These are phyloP conservation scores for Calocybe indica DNA, from an alignment of 768 basidiomycete species.

Conservation along the genomic window DNA sequence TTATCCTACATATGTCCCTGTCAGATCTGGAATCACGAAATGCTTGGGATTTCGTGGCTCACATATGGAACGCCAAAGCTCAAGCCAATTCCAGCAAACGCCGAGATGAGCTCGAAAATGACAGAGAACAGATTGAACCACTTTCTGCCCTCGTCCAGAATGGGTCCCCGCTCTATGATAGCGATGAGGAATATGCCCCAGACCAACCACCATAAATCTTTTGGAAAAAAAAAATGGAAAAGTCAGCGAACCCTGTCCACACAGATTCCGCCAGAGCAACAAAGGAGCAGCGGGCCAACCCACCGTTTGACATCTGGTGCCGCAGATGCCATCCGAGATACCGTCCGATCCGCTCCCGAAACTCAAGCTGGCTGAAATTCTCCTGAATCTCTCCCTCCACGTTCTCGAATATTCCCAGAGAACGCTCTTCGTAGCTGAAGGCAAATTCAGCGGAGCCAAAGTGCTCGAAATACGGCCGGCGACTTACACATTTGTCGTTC, in stretches of 20 bases:
- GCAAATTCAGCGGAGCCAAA: background rate
- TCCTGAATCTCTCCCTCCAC: constrained; percentile 37
- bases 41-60: constrained; percentile 4
- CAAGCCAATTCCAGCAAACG: constrained; percentile 65
- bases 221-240: background rate
- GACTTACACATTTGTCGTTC: constrained; percentile 57
- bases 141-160: constrained; percentile 48
- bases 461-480: background rate
- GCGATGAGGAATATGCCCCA: constrained; percentile 67
- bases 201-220: constrained; percentile 81
- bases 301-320: constrained; percentile 53
- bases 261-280: background rate
- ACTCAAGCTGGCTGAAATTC: constrained; percentile 27
- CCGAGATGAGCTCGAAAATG: constrained; percentile 62
- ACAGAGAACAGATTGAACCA: constrained; percentile 60
- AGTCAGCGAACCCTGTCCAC: no score
- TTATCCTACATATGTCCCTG: constrained; percentile 34
- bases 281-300: constrained; percentile 13
- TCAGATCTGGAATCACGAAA: background rate
- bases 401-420: constrained; percentile 60
- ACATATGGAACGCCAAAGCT: constrained; percentile 56
- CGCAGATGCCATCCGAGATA: constrained; percentile 55
- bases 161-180: constrained; percentile 58
- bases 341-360: constrained; percentile 38
- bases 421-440: constrained; percentile 60